phyloP scores from a whole-genome alignment of 345 rosid species.

The Linum tenue region DNA sequence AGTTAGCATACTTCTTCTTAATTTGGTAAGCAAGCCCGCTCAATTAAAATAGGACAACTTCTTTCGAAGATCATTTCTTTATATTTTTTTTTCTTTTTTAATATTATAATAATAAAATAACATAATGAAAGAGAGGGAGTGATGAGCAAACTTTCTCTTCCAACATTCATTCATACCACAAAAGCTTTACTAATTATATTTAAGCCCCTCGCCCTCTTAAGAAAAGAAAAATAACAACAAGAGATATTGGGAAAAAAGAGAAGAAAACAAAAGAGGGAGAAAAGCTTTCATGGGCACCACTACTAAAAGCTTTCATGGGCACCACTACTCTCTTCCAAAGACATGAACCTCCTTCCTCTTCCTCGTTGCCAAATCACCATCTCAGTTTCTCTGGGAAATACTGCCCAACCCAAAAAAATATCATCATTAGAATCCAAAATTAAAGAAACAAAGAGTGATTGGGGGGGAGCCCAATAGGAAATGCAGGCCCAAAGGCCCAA shows the following conservation, averaged over 20 bases:
- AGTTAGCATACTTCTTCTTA: too few relatives aligned
- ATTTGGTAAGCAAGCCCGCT: too few relatives aligned
- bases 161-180: not conserved
- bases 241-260: not conserved
- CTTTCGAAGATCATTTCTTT: too few relatives aligned
- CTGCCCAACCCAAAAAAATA: constrained; percentile 12
- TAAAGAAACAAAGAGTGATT: not conserved
- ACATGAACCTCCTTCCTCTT: too few relatives aligned
- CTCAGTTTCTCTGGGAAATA: constrained; percentile 42
- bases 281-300: not conserved
- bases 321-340: not conserved
- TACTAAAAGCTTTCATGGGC: too few relatives aligned
- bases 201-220: not conserved
- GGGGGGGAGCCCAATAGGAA: not conserved
- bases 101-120: too few relatives aligned
- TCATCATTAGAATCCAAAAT: not conserved
- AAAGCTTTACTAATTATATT: not conserved
- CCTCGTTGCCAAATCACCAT: constrained; percentile 20
- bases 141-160: too few relatives aligned
- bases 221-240: not conserved
- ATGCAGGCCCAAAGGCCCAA: not conserved
- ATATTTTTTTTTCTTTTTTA: too few relatives aligned
- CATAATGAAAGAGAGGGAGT: too few relatives aligned
- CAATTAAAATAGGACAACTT: too few relatives aligned
- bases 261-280: not conserved